Percentiles rank a stretch among this genome's conserved stretches.
Conservation (phyloP, 257 asterid species). For the Primulina eburnea region DNA sequence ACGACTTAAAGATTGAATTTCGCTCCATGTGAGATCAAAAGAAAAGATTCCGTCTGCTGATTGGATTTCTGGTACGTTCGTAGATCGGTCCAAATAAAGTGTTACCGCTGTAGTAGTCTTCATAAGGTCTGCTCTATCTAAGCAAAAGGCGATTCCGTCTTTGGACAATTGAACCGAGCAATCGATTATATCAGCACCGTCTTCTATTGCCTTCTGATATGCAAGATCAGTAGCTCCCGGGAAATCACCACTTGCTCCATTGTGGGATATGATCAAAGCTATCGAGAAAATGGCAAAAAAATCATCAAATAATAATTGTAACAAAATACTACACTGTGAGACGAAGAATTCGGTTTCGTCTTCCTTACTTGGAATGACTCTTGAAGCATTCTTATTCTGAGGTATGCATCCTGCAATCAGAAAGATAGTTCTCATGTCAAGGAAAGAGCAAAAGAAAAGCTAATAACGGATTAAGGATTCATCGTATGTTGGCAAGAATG, state of each 20-base stretch:
- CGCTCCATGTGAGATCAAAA: slow-evolving; percentile 75
- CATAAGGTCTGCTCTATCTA: slow-evolving; percentile 62
- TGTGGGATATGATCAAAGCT: slow-evolving; percentile 75
- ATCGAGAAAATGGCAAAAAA: neutral
- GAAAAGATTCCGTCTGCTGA: slow-evolving; percentile 68
- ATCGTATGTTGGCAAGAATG: neutral
- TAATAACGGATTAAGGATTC: neutral
- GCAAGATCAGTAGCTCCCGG: slow-evolving; percentile 87
- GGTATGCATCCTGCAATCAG: slow-evolving; percentile 64
- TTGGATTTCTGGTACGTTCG: slow-evolving; percentile 54
- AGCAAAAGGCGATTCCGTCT: slow-evolving; percentile 86
- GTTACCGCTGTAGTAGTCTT: slow-evolving; percentile 77
- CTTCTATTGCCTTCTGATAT: slow-evolving; percentile 76
- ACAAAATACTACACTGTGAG: neutral
- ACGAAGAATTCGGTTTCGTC: neutral
- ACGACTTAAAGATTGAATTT: slow-evolving; percentile 67
- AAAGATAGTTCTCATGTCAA: slow-evolving; percentile 15
- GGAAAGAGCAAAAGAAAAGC: neutral
- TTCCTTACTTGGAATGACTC: slow-evolving; percentile 46
- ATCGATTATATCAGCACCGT: slow-evolving; percentile 84
- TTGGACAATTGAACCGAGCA: slow-evolving; percentile 85
- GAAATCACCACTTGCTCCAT: slow-evolving; percentile 91
- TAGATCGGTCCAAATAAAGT: slow-evolving; percentile 44
- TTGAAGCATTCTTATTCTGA: slow-evolving; percentile 49
- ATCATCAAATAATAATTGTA: too few relatives aligned